Base-by-base conservation (phyloP, 2,329 filamentous ascomycete genomes). In the Penicillium italicum region DNA sequence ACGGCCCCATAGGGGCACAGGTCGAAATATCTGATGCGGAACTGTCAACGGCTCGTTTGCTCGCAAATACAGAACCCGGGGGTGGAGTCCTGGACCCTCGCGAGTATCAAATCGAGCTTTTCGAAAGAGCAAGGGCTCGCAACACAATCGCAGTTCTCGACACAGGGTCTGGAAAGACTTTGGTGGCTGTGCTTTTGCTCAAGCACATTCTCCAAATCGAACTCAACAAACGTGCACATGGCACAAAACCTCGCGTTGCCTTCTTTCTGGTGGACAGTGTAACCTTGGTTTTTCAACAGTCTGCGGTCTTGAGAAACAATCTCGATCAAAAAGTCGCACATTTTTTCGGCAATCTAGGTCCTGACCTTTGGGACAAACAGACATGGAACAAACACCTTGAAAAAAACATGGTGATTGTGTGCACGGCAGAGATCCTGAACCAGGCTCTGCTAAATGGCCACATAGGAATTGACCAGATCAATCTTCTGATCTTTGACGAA, bases 261-360 rank as follows among this genome's bases (percentile, higher is more conserved):
- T 96, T 97, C 75, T 99, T 99, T 67, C 73, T 99, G 18, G 91
- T 94, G 10, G 88, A 96, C 65, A 96, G 90, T 56, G 91, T 97
- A 1, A 88, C 91, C 0, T 80, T 99, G 12, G 92, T 94, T 8
- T 90, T 90, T 62, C 94, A 99, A 70, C 94, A 99, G 72, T 85
- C 89, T 57, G 85, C 86, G 1, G 91, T 97, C 1, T 79, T 99
- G 14, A 83, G 85, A 55, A 85, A 84, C 65, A 97, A 97, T 64
- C 80, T 97, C 9, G 86, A 91, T 57, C 85, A 92, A 57, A 81
- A 85, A 5, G 81, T 96, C 22, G 84, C 83, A 36, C 85, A 85
- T 57, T 85, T 96, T 48, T 91, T 86, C 63, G 94, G 94, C 11
- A 79, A 82, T 20, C 85, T 88, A 78, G 80, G 80, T 9, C 76